Conservation (phyloP, 2,329 filamentous ascomycete genomes). For the Tolypocladium nubicola region DNA sequence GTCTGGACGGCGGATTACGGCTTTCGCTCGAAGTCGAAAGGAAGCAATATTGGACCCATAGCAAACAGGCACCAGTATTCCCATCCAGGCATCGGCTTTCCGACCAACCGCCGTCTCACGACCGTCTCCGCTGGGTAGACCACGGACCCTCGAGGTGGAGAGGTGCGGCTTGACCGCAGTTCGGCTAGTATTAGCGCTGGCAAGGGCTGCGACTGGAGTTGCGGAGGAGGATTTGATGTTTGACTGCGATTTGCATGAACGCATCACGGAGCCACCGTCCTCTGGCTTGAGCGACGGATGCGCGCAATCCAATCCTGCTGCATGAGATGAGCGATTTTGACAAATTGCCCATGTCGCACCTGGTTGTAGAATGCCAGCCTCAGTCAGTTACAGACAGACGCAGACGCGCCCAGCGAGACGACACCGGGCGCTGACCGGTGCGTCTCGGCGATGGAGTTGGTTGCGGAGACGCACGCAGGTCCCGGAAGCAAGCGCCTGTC, state of each 20-base stretch:
- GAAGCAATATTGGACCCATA: conserved; percentile 1
- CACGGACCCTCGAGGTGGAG: neutral
- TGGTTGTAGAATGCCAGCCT: neutral
- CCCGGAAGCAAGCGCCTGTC: neutral
- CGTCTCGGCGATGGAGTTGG: neutral
- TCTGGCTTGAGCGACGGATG: neutral
- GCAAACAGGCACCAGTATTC: conserved; percentile 1
- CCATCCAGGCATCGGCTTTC: conserved; percentile 1
- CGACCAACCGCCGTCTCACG: neutral
- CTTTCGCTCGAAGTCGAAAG: neutral
- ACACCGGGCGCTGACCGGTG: neutral
- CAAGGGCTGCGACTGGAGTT: neutral
- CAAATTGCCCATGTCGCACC: neutral
- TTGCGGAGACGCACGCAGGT: neutral
- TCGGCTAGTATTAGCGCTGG: neutral
- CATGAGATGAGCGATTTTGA: neutral
- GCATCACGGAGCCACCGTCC: neutral
- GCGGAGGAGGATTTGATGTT: neutral
- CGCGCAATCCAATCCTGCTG: neutral
- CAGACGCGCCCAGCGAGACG: neutral
- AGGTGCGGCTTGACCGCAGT: neutral
- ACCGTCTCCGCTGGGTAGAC: neutral
- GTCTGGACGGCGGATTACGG: neutral
- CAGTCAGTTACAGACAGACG: neutral
- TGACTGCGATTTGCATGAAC: neutral